Evolutionary conservation across 2,329 filamentous ascomycete species (phyloP).

Genomic region (Diaporthe citri): DNA sequence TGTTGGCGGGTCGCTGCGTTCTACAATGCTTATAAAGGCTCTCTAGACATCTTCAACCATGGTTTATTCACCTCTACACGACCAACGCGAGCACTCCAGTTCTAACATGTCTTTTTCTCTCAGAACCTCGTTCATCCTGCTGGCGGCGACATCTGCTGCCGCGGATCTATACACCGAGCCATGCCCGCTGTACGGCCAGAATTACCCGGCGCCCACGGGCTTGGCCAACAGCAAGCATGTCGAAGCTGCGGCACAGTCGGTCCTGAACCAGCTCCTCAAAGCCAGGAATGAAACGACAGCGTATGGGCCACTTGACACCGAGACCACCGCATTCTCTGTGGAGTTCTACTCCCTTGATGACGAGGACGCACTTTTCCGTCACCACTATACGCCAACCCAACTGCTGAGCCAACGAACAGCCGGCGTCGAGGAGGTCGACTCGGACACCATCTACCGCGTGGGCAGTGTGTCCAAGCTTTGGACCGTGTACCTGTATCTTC

Average conservation of each 20-base stretch:
- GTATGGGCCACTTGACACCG: slow-evolving; percentile 20
- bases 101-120: background rate
- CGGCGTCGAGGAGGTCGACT: slow-evolving; percentile 46
- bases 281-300: background rate
- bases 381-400: slow-evolving; percentile 44
- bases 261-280: slow-evolving; percentile 3
- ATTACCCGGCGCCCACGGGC: slow-evolving; percentile 19
- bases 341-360: slow-evolving; percentile 41
- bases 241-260: slow-evolving; percentile 12
- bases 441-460: slow-evolving; percentile 54
- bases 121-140: background rate
- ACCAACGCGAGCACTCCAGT: too few species aligned
- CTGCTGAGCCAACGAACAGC: slow-evolving; percentile 37
- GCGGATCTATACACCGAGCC: slow-evolving; percentile 1
- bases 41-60: background rate
- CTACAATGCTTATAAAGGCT: background rate
- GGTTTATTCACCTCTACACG: too few species aligned
- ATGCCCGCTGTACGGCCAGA: slow-evolving; percentile 29
- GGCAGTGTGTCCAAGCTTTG: slow-evolving; percentile 61
- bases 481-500: slow-evolving; percentile 56
- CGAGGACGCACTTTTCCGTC: slow-evolving; percentile 43
- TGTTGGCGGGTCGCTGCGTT: fast-evolving
- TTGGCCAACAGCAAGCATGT: background rate
- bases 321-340: slow-evolving; percentile 35
- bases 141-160: background rate